Conservation (phyloP, 257 asterid genomes). For the Fraxinus excelsior region DNA sequence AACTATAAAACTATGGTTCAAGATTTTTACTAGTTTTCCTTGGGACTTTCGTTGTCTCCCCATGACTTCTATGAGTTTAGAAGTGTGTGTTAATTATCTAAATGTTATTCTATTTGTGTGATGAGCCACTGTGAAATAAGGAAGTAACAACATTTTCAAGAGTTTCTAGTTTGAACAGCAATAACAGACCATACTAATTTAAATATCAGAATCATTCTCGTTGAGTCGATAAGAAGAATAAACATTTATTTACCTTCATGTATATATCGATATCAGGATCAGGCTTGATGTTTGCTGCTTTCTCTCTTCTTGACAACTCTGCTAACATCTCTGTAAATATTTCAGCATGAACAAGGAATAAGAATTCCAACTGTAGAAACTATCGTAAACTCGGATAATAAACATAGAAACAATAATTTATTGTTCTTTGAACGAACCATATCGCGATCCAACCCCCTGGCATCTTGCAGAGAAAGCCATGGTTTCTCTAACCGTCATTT, state of each 20-base stretch:
- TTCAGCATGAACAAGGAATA: background rate
- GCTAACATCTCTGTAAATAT: constrained; percentile 38
- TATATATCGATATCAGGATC: constrained; percentile 45
- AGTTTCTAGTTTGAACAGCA: background rate
- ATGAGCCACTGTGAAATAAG: background rate
- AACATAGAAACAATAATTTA: background rate
- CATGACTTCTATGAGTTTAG: background rate
- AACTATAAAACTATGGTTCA: background rate
- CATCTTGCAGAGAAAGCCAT: constrained; percentile 69
- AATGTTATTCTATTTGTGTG: background rate
- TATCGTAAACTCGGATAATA: background rate
- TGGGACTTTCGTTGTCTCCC: background rate
- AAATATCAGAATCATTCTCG: background rate
- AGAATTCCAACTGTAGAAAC: background rate
- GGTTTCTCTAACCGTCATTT: constrained; percentile 81
- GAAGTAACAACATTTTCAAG: background rate
- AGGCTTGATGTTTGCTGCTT: constrained; percentile 41
- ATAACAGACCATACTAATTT: background rate
- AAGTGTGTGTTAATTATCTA: background rate
- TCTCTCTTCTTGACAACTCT: constrained; percentile 48
- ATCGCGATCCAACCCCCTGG: constrained; percentile 75
- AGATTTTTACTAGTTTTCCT: background rate
- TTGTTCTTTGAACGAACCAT: constrained; percentile 44
- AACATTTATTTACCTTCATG: constrained; percentile 35
- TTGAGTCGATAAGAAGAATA: too few relatives aligned